Base-by-base conservation (phyloP, 129 eudicot genomes). In the Flaveria brownii region DNA sequence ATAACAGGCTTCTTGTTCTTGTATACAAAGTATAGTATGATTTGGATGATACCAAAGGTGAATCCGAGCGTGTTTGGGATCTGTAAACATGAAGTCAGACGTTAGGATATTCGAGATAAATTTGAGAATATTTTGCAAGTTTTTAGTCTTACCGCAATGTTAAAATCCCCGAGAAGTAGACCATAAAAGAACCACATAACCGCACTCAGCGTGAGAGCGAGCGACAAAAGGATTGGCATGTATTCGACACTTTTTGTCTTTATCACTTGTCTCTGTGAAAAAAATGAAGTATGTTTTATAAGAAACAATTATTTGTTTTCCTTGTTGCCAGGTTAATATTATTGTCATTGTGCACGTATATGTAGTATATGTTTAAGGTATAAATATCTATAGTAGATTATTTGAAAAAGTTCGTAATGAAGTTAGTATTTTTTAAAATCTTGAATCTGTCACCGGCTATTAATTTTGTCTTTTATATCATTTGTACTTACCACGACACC, bases 101-200 rank as follows among this genome's bases (percentile, higher is more conserved):
- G 10, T 26, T 63, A 43, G 64, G 41, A 42, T 52, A 63, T 23
- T 20, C 17, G 15, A 54, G 16, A 26, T 9, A 25, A 43, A 4
- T 2, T 20, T 18, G 52, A 13, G 30, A 63, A 28, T 10, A 10
- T 2, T 39, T 72, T 11, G 39, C 10, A 28, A 63, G 68, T 9
- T 26, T 17, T 18, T 51, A 15, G 12, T 13, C n/a, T 68, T 90
- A 93, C 98, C 46, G 97, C 97, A 12, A 93, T 83, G 73, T 87
- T 82, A 46, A 45, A 81, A 77, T 93, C 97, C n/a, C 92, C 89
- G 12, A 83, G 86, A 12, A 90, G 83, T 26, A 93, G 83, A 30
- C 98, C 98, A 18, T 90, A 93, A 71, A 90, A 86, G 88, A 93
- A 93, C 98, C 98, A 93, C 88, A 88, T 89, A 42, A 93, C 98